Base-by-base conservation (phyloP, 225 moss, liverwort and hornwort genomes). In the Rhytidiadelphus loreus region DNA sequence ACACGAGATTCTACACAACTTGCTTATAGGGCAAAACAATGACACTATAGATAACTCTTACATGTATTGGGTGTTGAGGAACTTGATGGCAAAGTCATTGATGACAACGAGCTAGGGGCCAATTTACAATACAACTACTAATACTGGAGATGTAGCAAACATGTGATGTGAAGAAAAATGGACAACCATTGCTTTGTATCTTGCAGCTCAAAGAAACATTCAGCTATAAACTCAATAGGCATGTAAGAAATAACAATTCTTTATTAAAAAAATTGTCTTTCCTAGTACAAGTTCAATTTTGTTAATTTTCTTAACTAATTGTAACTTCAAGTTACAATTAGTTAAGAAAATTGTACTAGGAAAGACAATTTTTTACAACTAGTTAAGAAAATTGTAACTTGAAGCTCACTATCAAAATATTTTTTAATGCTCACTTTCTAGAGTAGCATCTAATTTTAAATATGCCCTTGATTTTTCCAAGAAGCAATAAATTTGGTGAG, bases 91-190 rank as follows among this genome's bases (percentile, higher is more conserved):
- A 3, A 56, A 16, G 10, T 56, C 23, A 78, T 37, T n/a, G 35
- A 14, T 11, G 23, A 77, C 22, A 33, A 55, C 0, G 4, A 3
- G 50, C 3, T 12, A 6, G 5, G 5, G 5, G 5, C 4, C 0
- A 0, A 8, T 20, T 35, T 14, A 55, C 13, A 7, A 33, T 0
- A 0, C 4, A 77, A 5, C 4, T 55, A 0, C 6, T 4, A 23
- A 23, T 77, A 12, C 22, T 37, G 1, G 4, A 30, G 9, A 77
- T 22, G 4, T 15, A 12, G 2, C 12, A 37, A 7, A 55, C 24
- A 37, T 55, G 33, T 0, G 0, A 0, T 22, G 15, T 12, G 4
- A 37, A 52, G 24, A 55, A 22, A 77, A 77, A 9, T 0, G 14
- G 3, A 53, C 12, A 13, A 16, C 19, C 3, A 77, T 37, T 22